These are phyloP conservation scores for Aspergillus pseudoterreus DNA, from an alignment of 2,329 filamentous ascomycete genomes.

Conservation along the genomic window DNA sequence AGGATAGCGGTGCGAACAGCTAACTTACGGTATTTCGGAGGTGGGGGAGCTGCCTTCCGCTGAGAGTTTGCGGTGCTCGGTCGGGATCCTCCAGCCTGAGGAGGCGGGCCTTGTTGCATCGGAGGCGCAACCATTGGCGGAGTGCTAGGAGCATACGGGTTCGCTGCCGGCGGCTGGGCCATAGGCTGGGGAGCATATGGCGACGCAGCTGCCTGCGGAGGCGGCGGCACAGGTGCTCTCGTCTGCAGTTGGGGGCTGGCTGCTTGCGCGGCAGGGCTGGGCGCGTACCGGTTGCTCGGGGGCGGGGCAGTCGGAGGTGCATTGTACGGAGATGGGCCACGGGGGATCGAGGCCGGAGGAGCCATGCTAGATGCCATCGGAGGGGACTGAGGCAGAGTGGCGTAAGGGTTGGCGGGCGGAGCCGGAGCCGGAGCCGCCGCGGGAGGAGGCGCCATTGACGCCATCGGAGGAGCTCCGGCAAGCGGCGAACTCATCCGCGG, in stretches of 20 bases:
- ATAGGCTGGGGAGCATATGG: slow-evolving; percentile 59
- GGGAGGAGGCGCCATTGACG: slow-evolving; percentile 42
- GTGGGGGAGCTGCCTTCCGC: slow-evolving; percentile 45
- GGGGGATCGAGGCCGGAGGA: slow-evolving; percentile 56
- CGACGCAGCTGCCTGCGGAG: slow-evolving; percentile 35
- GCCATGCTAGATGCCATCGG: slow-evolving; percentile 31
- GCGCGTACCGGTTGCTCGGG: slow-evolving; percentile 73
- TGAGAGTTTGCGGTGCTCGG: slow-evolving; percentile 51
- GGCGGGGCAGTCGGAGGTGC: slow-evolving; percentile 67
- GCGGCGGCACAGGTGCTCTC: slow-evolving; percentile 49
- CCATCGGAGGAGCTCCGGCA: slow-evolving; percentile 42
- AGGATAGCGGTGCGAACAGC: background rate
- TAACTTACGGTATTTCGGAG: slow-evolving; percentile 65
- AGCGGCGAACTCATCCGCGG: slow-evolving; percentile 69
- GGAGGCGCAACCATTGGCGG: slow-evolving; percentile 42
- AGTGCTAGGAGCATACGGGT: slow-evolving; percentile 43
- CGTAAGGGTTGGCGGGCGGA: slow-evolving; percentile 38
- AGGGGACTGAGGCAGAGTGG: slow-evolving; percentile 39
- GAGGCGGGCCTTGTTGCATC: slow-evolving; percentile 30
- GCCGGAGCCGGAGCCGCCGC: slow-evolving; percentile 58
- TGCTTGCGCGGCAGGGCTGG: slow-evolving; percentile 58
- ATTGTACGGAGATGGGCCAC: slow-evolving; percentile 83
- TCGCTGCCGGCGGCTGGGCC: slow-evolving; percentile 34
- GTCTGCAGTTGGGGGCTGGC: slow-evolving; percentile 43
- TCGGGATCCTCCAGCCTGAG: slow-evolving; percentile 39